Conservation (phyloP, 2,329 filamentous ascomycete species). For the Raffaelea ambrosiae region DNA sequence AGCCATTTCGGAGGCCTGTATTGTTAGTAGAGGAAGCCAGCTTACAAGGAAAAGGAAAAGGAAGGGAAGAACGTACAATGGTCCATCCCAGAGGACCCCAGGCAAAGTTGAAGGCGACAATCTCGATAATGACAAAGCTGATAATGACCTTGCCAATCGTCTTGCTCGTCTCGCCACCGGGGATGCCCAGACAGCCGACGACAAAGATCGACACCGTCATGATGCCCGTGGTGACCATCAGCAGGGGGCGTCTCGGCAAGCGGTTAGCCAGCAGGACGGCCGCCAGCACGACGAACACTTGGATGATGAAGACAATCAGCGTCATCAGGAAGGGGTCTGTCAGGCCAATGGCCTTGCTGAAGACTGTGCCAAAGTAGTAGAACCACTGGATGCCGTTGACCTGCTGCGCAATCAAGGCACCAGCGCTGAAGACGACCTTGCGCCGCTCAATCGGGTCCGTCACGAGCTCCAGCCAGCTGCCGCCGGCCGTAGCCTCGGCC, state of each 20-base stretch:
- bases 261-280: slow-evolving; percentile 31
- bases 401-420: slow-evolving; percentile 36
- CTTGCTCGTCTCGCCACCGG: slow-evolving; percentile 11
- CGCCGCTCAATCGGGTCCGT: slow-evolving; percentile 20
- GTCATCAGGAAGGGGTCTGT: slow-evolving; percentile 31
- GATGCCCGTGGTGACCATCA: slow-evolving; percentile 27
- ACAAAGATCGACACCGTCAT: slow-evolving; percentile 31
- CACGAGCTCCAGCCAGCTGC: not conserved
- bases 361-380: slow-evolving; percentile 34
- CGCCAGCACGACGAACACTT: slow-evolving; percentile 29
- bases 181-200: slow-evolving; percentile 31
- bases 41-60: not conserved
- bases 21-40: not conserved
- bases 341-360: slow-evolving; percentile 32
- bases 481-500: not conserved
- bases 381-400: slow-evolving; percentile 41
- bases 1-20: slow-evolving; percentile 32
- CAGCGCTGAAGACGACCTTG: slow-evolving; percentile 35
- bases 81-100: slow-evolving; percentile 32
- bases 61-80: slow-evolving; percentile 17
- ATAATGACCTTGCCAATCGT: slow-evolving; percentile 29
- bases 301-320: slow-evolving; percentile 32
- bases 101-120: slow-evolving; percentile 35
- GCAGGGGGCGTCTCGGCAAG: slow-evolving; percentile 26
- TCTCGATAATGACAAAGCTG: slow-evolving; percentile 31